Evolutionary conservation across 495 filamentous ascomycete genomes (phyloP).

Genomic region (Talaromyces stipitatus): DNA sequence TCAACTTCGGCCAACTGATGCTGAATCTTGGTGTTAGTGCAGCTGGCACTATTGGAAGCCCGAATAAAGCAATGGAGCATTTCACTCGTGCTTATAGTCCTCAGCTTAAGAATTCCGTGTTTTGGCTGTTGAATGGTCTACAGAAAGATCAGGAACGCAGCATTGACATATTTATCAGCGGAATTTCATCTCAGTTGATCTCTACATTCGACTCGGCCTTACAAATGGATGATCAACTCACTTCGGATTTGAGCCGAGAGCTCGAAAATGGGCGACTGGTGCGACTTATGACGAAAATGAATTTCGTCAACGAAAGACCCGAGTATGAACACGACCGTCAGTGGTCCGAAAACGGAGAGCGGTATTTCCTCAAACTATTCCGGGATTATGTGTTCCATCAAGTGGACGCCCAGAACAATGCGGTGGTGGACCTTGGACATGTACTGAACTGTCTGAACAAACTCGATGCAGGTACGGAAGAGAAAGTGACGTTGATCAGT

Average conservation of each 20-base stretch:
- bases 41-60: conserved; percentile 45
- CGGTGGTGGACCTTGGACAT: conserved; percentile 77
- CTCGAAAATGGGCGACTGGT: conserved; percentile 87
- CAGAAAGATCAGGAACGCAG: conserved; percentile 49
- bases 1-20: conserved; percentile 76
- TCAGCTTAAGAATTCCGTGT: conserved; percentile 64
- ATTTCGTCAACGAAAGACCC: conserved; percentile 78
- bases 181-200: conserved; percentile 66
- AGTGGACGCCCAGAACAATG: conserved; percentile 72
- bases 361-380: conserved; percentile 89
- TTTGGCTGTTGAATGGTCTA: conserved; percentile 60
- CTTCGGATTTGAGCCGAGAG: conserved; percentile 62
- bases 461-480: conserved; percentile 82
- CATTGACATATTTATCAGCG: conserved; percentile 68
- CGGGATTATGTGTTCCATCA: conserved; percentile 96
- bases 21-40: conserved; percentile 67
- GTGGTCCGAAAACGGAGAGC: conserved; percentile 85
- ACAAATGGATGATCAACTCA: conserved; percentile 67
- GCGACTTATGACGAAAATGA: conserved; percentile 76
- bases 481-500: conserved; percentile 77
- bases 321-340: conserved; percentile 66
- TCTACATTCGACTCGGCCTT: conserved; percentile 65
- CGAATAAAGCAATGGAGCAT: conserved; percentile 59
- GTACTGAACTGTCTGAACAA: conserved; percentile 80
- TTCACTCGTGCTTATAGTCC: conserved; percentile 63